A percentile compares a stretch with the other conserved stretches of the same genome.
Evolutionary conservation across 768 basidiomycete species (phyloP).

Genomic region (Russula compacta): DNA sequence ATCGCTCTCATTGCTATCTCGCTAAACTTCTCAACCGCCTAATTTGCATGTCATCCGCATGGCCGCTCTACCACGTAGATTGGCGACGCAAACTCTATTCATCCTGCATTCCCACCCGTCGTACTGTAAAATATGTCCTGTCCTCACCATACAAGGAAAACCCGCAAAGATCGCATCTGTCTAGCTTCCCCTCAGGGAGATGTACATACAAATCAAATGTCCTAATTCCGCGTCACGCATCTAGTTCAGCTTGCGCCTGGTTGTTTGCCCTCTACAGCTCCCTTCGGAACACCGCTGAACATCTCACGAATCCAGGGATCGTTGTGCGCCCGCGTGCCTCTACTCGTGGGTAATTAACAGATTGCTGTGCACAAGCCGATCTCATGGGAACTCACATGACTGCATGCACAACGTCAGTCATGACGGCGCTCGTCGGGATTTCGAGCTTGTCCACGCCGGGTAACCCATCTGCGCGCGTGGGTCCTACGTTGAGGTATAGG

Average conservation of each 20-base stretch:
- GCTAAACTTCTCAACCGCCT: not conserved
- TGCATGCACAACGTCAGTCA: conserved; percentile 52
- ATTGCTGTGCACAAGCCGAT: not conserved
- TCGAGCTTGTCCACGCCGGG: conserved; percentile 73
- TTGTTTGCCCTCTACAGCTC: conserved; percentile 34
- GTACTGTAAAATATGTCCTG: conserved; percentile 11
- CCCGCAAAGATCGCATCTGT: not conserved
- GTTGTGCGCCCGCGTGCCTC: conserved; percentile 35
- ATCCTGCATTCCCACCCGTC: not conserved
- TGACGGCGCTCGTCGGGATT: conserved; percentile 59
- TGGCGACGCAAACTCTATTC: conserved; percentile 4
- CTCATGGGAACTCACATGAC: conserved; percentile 44
- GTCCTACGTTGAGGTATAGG: conserved; percentile 78
- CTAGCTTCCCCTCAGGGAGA: not conserved
- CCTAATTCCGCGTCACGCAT: not conserved
- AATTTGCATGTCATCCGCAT: conserved; percentile 7
- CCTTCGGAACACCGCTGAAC: conserved; percentile 49
- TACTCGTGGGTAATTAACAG: conserved; percentile 23
- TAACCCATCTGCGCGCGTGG: conserved; percentile 72
- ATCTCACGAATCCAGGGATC: conserved; percentile 43
- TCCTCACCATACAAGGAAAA: not conserved
- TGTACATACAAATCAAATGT: conserved; percentile 8
- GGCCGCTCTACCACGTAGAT: conserved; percentile 6
- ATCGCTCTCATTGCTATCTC: conserved; percentile 1
- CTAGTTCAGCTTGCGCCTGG: not conserved